These are phyloP conservation scores for Ettlia oleoabundans DNA, from an alignment of 139 green algal genomes.

Conservation along the genomic window DNA sequence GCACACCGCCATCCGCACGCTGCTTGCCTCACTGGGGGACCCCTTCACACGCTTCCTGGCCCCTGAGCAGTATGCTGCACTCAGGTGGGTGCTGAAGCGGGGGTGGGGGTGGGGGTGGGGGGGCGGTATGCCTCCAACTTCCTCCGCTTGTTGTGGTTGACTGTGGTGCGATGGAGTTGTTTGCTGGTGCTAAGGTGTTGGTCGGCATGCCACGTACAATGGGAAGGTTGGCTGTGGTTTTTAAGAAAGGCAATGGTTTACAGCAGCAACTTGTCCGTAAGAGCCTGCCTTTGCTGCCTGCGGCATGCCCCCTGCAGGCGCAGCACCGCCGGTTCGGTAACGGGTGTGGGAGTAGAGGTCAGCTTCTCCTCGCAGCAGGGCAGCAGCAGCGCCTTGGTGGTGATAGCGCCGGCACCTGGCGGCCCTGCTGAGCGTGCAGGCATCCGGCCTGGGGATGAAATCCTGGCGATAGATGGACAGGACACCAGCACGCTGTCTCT, in stretches of 20 bases:
- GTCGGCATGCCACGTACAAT: too few species aligned
- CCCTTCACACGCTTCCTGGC: conserved; percentile 97
- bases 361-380: conserved; percentile 41
- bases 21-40: conserved; percentile 86
- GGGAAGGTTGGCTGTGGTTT: too few species aligned
- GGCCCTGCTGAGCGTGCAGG: conserved; percentile 90
- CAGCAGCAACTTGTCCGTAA: too few species aligned
- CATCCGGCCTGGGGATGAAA: conserved; percentile 79
- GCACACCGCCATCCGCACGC: conserved; percentile 86
- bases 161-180: too few species aligned
- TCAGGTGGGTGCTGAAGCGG: conserved; percentile 49
- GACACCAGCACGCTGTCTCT: conserved; percentile 74
- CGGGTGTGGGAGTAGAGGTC: conserved; percentile 83
- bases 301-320: conserved; percentile 21
- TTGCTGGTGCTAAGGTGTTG: too few species aligned
- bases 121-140: too few species aligned
- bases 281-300: too few species aligned
- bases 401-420: conserved; percentile 82
- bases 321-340: conserved; percentile 68
- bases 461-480: conserved; percentile 82
- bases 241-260: too few species aligned
- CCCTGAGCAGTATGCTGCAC: conserved; percentile 70
- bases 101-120: too few species aligned
- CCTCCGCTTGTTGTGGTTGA: too few species aligned
- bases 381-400: conserved; percentile 32